A percentile compares a stretch with the other conserved stretches of the same genome.
These are phyloP conservation scores for Phialophora chinensis DNA, from an alignment of 2,329 filamentous ascomycete genomes.

Conservation along the genomic window DNA sequence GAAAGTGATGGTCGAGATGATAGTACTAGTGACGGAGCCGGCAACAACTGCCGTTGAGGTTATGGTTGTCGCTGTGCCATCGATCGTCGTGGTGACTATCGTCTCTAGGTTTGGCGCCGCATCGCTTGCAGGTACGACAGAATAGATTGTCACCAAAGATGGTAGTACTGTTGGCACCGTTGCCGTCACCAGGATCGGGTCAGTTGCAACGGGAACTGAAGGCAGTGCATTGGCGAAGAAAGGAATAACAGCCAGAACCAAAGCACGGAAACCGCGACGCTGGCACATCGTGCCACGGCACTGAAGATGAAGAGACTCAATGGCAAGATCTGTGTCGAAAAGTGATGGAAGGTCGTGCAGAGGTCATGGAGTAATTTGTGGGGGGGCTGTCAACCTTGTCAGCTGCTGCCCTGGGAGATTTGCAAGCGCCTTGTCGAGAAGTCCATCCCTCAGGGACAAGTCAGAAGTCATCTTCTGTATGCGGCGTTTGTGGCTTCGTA, in stretches of 20 bases:
- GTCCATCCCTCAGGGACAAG: neutral
- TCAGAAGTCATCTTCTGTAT: slow-evolving; percentile 2
- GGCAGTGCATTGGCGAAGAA: slow-evolving; percentile 24
- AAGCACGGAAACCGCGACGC: slow-evolving; percentile 13
- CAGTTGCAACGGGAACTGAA: slow-evolving; percentile 32
- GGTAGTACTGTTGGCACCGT: slow-evolving; percentile 29
- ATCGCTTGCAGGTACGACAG: slow-evolving; percentile 28
- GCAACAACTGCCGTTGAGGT: slow-evolving; percentile 16
- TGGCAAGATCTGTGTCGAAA: slow-evolving; percentile 1
- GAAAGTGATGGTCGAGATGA: slow-evolving; percentile 31
- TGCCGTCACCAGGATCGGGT: slow-evolving; percentile 30
- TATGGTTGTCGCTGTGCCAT: slow-evolving; percentile 20
- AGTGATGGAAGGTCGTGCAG: neutral
- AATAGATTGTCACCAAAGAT: slow-evolving; percentile 31
- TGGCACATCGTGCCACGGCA: slow-evolving; percentile 28
- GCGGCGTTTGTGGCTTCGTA: slow-evolving; percentile 13
- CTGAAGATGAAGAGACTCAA: slow-evolving; percentile 2
- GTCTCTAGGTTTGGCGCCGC: slow-evolving; percentile 5
- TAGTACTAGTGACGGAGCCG: slow-evolving; percentile 28
- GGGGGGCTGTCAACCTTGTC: neutral
- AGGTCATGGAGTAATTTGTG: neutral
- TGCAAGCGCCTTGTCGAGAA: slow-evolving; percentile 7
- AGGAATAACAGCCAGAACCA: slow-evolving; percentile 17
- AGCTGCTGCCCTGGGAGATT: neutral
- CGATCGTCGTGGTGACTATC: slow-evolving; percentile 28